These are phyloP conservation scores for Buxus sempervirens DNA, from an alignment of 164 flowering plant species.

Conservation along the genomic window DNA sequence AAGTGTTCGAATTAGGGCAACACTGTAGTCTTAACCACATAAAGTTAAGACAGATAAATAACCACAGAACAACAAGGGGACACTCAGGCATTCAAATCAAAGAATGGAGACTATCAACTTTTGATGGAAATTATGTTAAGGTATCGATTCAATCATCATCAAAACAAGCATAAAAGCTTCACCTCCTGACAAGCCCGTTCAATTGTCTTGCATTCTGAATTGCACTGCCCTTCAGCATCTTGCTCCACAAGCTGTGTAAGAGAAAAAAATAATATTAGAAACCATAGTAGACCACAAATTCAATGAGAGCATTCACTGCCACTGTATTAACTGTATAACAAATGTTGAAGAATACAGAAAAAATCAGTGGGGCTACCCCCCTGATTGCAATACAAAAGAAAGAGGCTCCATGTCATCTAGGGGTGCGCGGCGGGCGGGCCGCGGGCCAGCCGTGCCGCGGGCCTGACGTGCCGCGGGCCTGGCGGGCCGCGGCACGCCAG, in stretches of 20 bases:
- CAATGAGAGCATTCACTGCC: background rate
- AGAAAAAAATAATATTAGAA: background rate
- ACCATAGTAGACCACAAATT: background rate
- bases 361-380: too few relatives aligned
- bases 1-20: too few relatives aligned
- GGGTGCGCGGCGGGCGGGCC: too few relatives aligned
- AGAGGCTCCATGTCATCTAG: too few relatives aligned
- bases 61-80: background rate
- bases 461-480: too few relatives aligned
- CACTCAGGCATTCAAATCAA: background rate
- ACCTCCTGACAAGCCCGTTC: conserved; percentile 77
- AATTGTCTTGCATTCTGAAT: conserved; percentile 71
- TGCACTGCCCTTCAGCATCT: conserved; percentile 60
- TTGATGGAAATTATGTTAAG: background rate
- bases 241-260: conserved; percentile 57
- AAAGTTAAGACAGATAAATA: background rate
- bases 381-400: too few relatives aligned
- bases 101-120: background rate
- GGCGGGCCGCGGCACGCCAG: too few relatives aligned
- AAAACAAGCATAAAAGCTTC: conserved; percentile 7
- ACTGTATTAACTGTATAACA: too few relatives aligned
- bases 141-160: background rate
- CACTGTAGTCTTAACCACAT: too few relatives aligned
- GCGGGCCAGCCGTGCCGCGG: too few relatives aligned
- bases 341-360: too few relatives aligned